Percentiles rank a stretch among this genome's conserved stretches.
Evolutionary conservation across 177 flowering plant species (phyloP).

Genomic region (Vitis hybrid): DNA sequence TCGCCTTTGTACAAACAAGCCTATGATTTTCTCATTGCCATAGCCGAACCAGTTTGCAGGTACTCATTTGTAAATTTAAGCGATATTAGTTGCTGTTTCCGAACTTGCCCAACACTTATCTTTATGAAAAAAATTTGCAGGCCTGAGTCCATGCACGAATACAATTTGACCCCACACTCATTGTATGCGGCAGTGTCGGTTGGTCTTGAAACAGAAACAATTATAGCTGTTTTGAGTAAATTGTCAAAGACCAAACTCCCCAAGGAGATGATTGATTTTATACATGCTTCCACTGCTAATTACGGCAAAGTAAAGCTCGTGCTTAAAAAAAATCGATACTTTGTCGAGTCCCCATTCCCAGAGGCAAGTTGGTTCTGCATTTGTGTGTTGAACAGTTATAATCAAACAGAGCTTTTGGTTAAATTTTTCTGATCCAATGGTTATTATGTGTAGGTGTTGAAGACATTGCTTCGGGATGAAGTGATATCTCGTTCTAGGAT

Average conservation of each 20-base stretch:
- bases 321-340: constrained; percentile 87
- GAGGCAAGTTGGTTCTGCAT: constrained; percentile 51
- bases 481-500: constrained; percentile 67
- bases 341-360: constrained; percentile 91
- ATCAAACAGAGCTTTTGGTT: background rate
- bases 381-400: too few species aligned
- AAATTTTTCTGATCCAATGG: background rate
- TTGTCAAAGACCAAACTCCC: constrained; percentile 95
- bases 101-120: background rate
- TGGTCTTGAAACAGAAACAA: constrained; percentile 92
- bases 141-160: constrained; percentile 97
- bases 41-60: constrained; percentile 99
- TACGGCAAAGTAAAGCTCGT: constrained; percentile 93
- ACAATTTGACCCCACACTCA: constrained; percentile 95
- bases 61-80: constrained; percentile 11
- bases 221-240: constrained; percentile 77
- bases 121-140: constrained; percentile 27
- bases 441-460: constrained; percentile 61
- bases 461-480: constrained; percentile 71
- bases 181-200: constrained; percentile 98
- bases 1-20: constrained; percentile 93
- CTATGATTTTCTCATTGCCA: constrained; percentile 94
- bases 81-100: background rate
- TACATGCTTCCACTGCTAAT: constrained; percentile 82
- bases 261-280: constrained; percentile 91